phyloP scores from a whole-genome alignment of 257 asterid genomes.

The Plantago major region DNA sequence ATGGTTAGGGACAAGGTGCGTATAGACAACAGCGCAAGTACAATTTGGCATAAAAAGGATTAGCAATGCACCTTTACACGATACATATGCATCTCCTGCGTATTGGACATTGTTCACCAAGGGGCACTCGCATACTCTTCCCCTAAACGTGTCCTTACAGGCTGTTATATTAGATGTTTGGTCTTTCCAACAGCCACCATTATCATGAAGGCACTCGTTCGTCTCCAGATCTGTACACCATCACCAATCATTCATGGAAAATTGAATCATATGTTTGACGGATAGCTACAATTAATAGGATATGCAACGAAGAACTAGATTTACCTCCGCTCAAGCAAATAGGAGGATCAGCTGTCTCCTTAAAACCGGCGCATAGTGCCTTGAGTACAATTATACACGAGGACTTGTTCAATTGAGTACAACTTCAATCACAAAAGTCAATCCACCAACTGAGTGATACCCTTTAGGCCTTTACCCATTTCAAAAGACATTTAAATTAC shows the following conservation, averaged over 20 bases:
- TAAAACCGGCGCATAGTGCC: slow-evolving; percentile 93
- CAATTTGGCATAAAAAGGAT: not conserved
- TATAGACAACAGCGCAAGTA: too few species aligned
- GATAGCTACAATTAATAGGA: too few species aligned
- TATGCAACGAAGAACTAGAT: not conserved
- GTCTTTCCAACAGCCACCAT: slow-evolving; percentile 90
- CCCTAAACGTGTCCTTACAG: slow-evolving; percentile 94
- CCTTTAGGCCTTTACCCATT: too few species aligned
- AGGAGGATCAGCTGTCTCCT: slow-evolving; percentile 92
- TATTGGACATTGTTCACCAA: slow-evolving; percentile 60
- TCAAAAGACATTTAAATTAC: too few species aligned
- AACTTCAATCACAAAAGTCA: too few species aligned
- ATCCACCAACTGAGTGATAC: too few species aligned
- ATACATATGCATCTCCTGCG: slow-evolving; percentile 77
- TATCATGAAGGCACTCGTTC: slow-evolving; percentile 71
- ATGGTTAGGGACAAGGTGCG: not conserved
- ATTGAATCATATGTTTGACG: too few species aligned
- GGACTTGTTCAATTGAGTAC: too few species aligned
- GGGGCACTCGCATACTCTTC: slow-evolving; percentile 92
- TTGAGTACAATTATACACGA: slow-evolving; percentile 31
- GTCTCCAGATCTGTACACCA: slow-evolving; percentile 67
- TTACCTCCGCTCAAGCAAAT: slow-evolving; percentile 69
- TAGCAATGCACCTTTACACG: slow-evolving; percentile 53
- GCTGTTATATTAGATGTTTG: slow-evolving; percentile 62
- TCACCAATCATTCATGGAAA: too few species aligned